Percentiles rank a stretch among this genome's conserved stretches.
phyloP scores from a whole-genome alignment of 2,329 filamentous ascomycete genomes.

The Exophiala phaeomuriformis region DNA sequence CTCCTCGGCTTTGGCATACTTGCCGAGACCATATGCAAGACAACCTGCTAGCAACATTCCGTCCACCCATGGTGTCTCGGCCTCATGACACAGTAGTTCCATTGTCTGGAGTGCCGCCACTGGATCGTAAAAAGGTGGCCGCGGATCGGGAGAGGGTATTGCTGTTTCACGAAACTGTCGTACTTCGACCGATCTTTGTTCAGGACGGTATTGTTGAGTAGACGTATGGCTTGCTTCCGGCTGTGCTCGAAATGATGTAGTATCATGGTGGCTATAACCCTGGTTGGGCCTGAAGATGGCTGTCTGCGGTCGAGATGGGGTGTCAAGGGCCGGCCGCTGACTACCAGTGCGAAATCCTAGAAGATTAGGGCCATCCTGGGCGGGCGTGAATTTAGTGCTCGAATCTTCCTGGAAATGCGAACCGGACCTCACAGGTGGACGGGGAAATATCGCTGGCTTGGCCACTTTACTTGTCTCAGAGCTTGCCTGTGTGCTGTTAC shows the following conservation, averaged over 20 bases:
- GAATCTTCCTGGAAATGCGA: slow-evolving; percentile 42
- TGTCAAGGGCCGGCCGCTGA: slow-evolving; percentile 19
- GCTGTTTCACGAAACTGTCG: neutral
- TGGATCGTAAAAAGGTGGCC: slow-evolving; percentile 17
- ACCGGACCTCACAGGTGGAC: slow-evolving; percentile 52
- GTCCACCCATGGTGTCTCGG: slow-evolving; percentile 81
- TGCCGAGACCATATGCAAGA: slow-evolving; percentile 79
- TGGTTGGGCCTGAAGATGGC: slow-evolving; percentile 21
- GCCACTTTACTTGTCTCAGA: slow-evolving; percentile 36
- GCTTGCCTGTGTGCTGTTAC: slow-evolving; percentile 32
- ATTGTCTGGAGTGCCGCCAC: slow-evolving; percentile 67
- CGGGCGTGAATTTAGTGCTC: slow-evolving; percentile 16
- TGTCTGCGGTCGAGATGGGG: slow-evolving; percentile 23
- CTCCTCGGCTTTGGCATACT: slow-evolving; percentile 61
- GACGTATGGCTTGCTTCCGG: neutral
- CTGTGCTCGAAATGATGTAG: neutral
- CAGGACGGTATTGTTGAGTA: slow-evolving; percentile 3
- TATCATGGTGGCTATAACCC: slow-evolving; percentile 1
- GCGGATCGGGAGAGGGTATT: neutral
- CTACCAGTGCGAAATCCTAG: slow-evolving; percentile 30
- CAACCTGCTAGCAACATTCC: slow-evolving; percentile 88
- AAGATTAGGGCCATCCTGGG: slow-evolving; percentile 31
- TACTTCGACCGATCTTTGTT: slow-evolving; percentile 5
- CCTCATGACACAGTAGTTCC: slow-evolving; percentile 67
- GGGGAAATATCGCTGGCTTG: slow-evolving; percentile 55